Conservation (phyloP, 352 stramenopile genomes). For the Phytopythium litorale region DNA sequence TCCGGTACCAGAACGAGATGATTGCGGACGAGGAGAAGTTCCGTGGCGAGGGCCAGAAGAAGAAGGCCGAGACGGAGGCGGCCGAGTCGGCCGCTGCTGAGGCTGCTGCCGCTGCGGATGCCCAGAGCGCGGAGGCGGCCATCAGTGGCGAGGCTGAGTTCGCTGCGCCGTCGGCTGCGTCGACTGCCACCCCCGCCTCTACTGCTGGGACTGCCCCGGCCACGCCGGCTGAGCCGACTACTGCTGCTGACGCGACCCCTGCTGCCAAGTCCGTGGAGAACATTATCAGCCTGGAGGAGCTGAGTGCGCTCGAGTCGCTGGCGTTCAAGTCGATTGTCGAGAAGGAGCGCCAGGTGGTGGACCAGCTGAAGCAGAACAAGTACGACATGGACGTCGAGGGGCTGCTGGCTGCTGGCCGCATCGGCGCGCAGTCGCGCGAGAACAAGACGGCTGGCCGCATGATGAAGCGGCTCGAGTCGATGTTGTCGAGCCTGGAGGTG, state of each 20-base stretch:
- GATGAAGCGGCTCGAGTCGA: conserved; percentile 91
- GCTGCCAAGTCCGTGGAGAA: conserved; percentile 60
- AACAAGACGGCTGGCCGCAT: conserved; percentile 90
- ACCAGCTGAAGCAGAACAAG: conserved; percentile 86
- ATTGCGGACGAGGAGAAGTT: conserved; percentile 91
- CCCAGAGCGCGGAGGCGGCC: conserved; percentile 3
- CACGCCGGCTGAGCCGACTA: conserved; percentile 10
- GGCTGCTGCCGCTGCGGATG: conserved; percentile 12
- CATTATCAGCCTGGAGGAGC: conserved; percentile 78
- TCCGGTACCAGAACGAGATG: conserved; percentile 96
- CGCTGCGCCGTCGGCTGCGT: conserved; percentile 12
- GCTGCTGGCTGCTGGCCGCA: conserved; percentile 70
- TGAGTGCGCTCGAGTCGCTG: conserved; percentile 78
- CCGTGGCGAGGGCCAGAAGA: conserved; percentile 79
- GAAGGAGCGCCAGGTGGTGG: conserved; percentile 81
- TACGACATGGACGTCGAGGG: conserved; percentile 88
- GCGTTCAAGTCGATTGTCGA: conserved; percentile 86
- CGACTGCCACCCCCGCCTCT: conserved; percentile 8
- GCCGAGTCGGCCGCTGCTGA: conserved; percentile 26
- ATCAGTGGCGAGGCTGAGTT: conserved; percentile 23
- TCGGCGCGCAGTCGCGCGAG: conserved; percentile 72
- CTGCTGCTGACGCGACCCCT: conserved; percentile 15
- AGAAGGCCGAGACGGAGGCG: conserved; percentile 68
- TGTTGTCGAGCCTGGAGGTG: conserved; percentile 93
- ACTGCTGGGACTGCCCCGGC: conserved; percentile 12